These are phyloP conservation scores for Micromonas pusilla DNA, from an alignment of 139 green algal genomes.

Conservation along the genomic window DNA sequence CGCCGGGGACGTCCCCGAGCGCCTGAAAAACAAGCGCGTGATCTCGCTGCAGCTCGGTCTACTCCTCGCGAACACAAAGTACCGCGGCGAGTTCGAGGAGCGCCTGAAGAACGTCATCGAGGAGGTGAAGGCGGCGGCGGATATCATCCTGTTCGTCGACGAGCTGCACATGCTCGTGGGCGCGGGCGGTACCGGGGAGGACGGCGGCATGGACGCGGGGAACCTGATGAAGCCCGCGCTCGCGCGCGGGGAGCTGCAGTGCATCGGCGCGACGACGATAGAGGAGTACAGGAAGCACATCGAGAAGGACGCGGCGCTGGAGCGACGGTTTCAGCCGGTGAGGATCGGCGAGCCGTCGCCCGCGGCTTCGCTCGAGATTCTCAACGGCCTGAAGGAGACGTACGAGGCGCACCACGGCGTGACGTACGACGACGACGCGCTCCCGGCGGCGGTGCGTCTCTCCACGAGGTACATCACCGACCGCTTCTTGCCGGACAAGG, in stretches of 20 bases:
- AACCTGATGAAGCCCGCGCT: constrained; percentile 84
- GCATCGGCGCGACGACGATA: constrained; percentile 41
- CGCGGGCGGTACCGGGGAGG: constrained; percentile 47
- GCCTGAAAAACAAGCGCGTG: constrained; percentile 28
- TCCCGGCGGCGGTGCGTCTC: constrained; percentile 37
- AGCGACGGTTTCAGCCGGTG: constrained; percentile 89
- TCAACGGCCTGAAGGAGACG: constrained; percentile 20
- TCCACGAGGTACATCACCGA: constrained; percentile 58
- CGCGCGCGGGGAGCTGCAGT: constrained; percentile 44
- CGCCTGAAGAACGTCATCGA: constrained; percentile 35
- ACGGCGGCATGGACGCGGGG: constrained; percentile 59
- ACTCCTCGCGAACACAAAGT: constrained; percentile 44
- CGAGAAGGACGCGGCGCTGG: constrained; percentile 79
- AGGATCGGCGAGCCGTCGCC: constrained; percentile 31
- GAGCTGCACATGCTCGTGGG: constrained; percentile 49
- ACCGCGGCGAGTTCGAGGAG: constrained; percentile 47
- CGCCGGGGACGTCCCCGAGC: constrained; percentile 20
- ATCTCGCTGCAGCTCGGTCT: constrained; percentile 38
- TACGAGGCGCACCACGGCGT: constrained; percentile 39
- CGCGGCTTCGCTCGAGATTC: constrained; percentile 34
- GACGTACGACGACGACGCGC: constrained; percentile 31
- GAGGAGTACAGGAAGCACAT: constrained; percentile 78
- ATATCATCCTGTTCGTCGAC: constrained; percentile 51
- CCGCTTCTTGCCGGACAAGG: constrained; percentile 42
- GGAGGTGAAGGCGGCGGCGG: constrained; percentile 44